Percentiles rank a stretch among this genome's conserved stretches.
phyloP scores from a whole-genome alignment of 179 eudicot species.

The Beta lomatogona region DNA sequence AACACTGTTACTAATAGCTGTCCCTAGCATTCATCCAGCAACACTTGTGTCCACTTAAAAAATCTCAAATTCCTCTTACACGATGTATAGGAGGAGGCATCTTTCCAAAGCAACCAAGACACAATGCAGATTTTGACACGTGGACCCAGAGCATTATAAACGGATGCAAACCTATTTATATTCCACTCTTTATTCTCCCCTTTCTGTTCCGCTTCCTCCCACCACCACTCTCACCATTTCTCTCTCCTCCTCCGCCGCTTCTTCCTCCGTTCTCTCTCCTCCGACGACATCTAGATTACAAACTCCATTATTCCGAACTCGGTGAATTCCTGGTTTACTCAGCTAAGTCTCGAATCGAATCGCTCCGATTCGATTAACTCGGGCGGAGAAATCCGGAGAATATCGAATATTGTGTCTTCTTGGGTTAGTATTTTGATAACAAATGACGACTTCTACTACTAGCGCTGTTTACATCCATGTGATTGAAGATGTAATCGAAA shows the following conservation, averaged over 20 bases:
- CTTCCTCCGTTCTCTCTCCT: slow-evolving; percentile 19
- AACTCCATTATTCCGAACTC: no score
- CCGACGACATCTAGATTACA: not conserved
- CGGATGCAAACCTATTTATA: slow-evolving; percentile 99
- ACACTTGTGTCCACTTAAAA: not conserved
- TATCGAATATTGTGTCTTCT: not conserved
- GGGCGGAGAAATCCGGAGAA: not conserved
- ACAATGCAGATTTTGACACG: slow-evolving; percentile 31
- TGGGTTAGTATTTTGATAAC: no score
- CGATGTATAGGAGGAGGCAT: slow-evolving; percentile 3
- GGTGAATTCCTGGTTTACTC: not conserved
- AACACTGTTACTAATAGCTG: not conserved
- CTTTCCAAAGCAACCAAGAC: not conserved
- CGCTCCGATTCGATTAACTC: slow-evolving; percentile 2
- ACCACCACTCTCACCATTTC: slow-evolving; percentile 25
- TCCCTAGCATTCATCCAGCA: not conserved
- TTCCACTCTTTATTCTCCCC: slow-evolving; percentile 42
- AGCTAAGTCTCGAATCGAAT: not conserved
- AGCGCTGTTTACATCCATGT: slow-evolving; percentile 81
- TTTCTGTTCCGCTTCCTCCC: slow-evolving; percentile 29
- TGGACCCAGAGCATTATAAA: slow-evolving; percentile 37
- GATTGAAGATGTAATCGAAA: slow-evolving; percentile 84
- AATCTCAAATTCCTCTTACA: not conserved
- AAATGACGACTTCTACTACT: slow-evolving; percentile 66
- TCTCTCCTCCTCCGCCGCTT: slow-evolving; percentile 2